phyloP scores from a whole-genome alignment of 2,329 filamentous ascomycete genomes.

The Tolypocladium amazonense region DNA sequence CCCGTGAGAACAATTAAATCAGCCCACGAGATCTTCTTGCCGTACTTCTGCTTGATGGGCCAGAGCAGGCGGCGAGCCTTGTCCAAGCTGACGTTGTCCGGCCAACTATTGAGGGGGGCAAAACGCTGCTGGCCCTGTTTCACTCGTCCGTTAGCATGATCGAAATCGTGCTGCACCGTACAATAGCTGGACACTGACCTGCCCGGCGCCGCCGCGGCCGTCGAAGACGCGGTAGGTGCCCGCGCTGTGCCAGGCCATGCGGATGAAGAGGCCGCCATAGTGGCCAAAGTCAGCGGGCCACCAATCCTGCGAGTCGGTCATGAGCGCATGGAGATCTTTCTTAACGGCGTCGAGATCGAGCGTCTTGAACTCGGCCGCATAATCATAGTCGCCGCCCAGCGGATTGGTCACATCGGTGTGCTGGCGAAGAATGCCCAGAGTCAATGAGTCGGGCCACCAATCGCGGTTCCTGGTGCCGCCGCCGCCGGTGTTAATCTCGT shows the following conservation, averaged over 20 bases:
- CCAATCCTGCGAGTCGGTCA: slow-evolving; percentile 72
- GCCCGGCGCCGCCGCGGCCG: slow-evolving; percentile 63
- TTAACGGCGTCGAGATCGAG: slow-evolving; percentile 52
- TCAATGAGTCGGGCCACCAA: slow-evolving; percentile 65
- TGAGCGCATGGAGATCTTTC: slow-evolving; percentile 59
- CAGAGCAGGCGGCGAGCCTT: slow-evolving; percentile 71
- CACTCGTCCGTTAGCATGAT: neutral
- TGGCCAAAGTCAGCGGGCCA: slow-evolving; percentile 77
- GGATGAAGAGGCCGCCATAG: slow-evolving; percentile 71
- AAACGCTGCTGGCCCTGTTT: slow-evolving; percentile 61
- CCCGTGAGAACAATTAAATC: slow-evolving; percentile 62
- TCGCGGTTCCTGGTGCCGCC: slow-evolving; percentile 58
- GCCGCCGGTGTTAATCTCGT: slow-evolving; percentile 35
- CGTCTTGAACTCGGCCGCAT: slow-evolving; percentile 60
- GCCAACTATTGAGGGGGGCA: slow-evolving; percentile 71
- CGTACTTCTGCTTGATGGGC: slow-evolving; percentile 80
- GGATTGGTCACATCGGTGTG: slow-evolving; percentile 55
- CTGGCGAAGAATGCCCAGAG: slow-evolving; percentile 64
- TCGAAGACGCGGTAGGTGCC: slow-evolving; percentile 69
- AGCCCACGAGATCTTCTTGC: slow-evolving; percentile 73
- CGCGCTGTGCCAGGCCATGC: slow-evolving; percentile 72
- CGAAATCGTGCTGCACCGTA: too few species aligned
- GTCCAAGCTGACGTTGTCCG: slow-evolving; percentile 68
- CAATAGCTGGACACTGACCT: slow-evolving; percentile 17
- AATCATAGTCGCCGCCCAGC: slow-evolving; percentile 56